phyloP scores from a whole-genome alignment of 169 alveolate species.

The Eimeria zaria region DNA sequence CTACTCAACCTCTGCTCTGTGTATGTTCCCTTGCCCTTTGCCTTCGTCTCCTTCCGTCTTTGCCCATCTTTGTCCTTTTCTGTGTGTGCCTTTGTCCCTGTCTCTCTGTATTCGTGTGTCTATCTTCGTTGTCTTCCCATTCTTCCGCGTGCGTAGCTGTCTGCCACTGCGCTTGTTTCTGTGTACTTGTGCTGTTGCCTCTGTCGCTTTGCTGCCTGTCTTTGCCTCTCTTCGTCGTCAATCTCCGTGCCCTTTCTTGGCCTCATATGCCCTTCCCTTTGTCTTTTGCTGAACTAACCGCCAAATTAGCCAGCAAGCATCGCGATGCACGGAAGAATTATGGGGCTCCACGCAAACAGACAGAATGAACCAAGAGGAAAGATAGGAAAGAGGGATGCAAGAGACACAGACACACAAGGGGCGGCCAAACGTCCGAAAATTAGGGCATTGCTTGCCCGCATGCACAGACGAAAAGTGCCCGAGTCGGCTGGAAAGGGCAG shows the following conservation, averaged over 20 bases:
- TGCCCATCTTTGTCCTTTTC: neutral
- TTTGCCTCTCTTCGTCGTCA: neutral
- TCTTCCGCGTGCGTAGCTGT: neutral
- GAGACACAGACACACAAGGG: neutral
- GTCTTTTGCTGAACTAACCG: neutral
- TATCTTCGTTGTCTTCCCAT: neutral
- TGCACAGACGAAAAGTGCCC: no score
- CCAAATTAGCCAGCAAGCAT: neutral
- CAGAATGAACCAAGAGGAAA: neutral
- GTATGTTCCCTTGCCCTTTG: neutral
- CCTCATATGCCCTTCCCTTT: neutral
- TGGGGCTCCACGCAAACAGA: neutral
- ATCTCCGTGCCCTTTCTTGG: neutral
- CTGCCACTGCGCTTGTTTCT: neutral
- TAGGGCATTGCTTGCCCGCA: no score
- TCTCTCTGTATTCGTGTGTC: neutral
- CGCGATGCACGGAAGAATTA: neutral
- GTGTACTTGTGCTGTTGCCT: no score
- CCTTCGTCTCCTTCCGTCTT: neutral
- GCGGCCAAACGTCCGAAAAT: no score
- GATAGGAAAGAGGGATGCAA: neutral
- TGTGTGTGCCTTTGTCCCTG: neutral
- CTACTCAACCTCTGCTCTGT: no score
- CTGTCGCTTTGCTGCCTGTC: neutral
- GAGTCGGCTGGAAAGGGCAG: no score